Evolutionary conservation across 1,284 basidiomycete species (phyloP).

Genomic region (Puccinia triticina): DNA sequence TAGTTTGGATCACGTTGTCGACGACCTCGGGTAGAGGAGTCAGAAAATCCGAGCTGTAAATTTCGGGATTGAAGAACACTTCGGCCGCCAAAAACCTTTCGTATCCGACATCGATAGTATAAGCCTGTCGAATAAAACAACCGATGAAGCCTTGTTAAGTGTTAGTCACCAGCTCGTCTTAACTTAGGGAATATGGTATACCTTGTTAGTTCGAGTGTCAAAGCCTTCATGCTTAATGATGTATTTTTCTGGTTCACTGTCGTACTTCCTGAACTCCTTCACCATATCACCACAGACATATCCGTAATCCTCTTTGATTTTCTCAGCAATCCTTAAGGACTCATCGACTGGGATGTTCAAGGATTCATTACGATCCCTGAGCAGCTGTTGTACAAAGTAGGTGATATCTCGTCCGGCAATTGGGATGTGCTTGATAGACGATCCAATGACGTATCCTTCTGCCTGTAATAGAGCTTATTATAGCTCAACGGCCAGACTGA

Average conservation of each 20-base stretch:
- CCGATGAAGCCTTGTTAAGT: neutral
- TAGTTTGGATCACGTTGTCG: constrained; percentile 91
- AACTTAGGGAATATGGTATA: constrained; percentile 62
- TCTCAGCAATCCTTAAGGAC: constrained; percentile 84
- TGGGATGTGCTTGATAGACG: constrained; percentile 98
- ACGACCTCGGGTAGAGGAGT: constrained; percentile 96
- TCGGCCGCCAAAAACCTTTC: constrained; percentile 99
- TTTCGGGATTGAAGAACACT: constrained; percentile 99
- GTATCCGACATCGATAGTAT: constrained; percentile 90
- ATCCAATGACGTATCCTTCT: constrained; percentile 98
- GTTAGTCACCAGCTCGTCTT: neutral
- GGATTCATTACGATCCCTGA: constrained; percentile 94
- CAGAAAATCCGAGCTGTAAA: constrained; percentile 95
- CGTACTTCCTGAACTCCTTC: constrained; percentile 97
- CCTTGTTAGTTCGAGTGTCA: constrained; percentile 86
- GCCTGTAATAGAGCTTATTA: constrained; percentile 61
- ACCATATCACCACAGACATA: constrained; percentile 99
- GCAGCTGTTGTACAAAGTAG: constrained; percentile 92
- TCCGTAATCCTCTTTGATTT: constrained; percentile 97
- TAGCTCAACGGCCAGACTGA: neutral
- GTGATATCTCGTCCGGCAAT: constrained; percentile 97
- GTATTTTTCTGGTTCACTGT: constrained; percentile 92
- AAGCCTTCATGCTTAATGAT: constrained; percentile 93
- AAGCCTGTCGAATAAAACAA: constrained; percentile 67
- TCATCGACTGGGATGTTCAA: constrained; percentile 91